These are phyloP conservation scores for Cymbopogon flexuosus DNA, from an alignment of 202 grass and related monocot species.

Conservation along the genomic window DNA sequence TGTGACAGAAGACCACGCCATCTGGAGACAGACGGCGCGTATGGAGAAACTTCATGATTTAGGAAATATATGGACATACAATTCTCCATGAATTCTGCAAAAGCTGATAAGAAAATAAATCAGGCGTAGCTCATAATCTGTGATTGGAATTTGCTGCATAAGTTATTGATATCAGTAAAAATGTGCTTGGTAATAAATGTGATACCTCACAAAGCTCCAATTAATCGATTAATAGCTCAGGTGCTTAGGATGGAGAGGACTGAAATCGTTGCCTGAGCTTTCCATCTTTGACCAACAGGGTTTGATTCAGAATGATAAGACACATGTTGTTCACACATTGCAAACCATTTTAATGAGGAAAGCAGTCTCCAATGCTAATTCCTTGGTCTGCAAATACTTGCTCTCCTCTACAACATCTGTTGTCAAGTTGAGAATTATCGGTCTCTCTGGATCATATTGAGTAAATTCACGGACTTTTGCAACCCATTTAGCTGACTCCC, in stretches of 20 bases:
- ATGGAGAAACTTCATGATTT: neutral
- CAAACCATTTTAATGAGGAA: conserved; percentile 88
- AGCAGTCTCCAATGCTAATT: conserved; percentile 72
- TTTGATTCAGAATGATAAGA: neutral
- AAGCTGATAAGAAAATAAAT: neutral
- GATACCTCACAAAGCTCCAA: conserved; percentile 32
- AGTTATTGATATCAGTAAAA: conserved; percentile 4
- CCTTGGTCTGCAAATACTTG: conserved; percentile 82
- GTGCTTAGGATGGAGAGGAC: neutral
- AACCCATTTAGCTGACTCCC: conserved; percentile 94
- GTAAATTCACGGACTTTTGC: conserved; percentile 74
- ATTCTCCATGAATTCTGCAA: conserved; percentile 2
- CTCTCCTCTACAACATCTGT: conserved; percentile 82
- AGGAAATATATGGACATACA: conserved; percentile 6
- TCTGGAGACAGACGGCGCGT: neutral
- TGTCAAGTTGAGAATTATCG: conserved; percentile 78
- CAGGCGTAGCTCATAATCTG: neutral
- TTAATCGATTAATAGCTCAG: neutral
- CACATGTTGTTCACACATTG: conserved; percentile 41
- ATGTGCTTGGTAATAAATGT: neutral
- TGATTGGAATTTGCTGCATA: neutral
- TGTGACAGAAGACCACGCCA: too few species aligned
- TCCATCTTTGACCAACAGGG: conserved; percentile 12
- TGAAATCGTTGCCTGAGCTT: neutral
- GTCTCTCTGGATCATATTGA: conserved; percentile 61